Conservation (phyloP, 805 yeast species). For the Naumovozyma castellii region DNA sequence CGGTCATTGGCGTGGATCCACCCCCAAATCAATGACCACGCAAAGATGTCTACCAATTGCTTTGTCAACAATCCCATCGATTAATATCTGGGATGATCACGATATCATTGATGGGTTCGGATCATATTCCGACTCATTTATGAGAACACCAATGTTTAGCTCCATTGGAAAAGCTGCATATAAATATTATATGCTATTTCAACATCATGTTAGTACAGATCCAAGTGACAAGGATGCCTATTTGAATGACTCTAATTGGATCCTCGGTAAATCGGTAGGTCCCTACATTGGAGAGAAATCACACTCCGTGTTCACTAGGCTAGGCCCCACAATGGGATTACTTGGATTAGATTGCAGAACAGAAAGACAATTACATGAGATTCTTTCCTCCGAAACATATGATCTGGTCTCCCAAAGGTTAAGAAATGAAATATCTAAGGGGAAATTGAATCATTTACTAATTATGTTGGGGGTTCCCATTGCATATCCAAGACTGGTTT, state of each 20-base stretch:
- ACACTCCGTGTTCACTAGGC: conserved; percentile 59
- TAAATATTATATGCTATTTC: conserved; percentile 83
- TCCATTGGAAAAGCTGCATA: conserved; percentile 73
- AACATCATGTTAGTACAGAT: conserved; percentile 60
- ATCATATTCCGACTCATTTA: conserved; percentile 67
- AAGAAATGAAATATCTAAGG: conserved; percentile 40
- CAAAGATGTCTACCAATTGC: conserved; percentile 67
- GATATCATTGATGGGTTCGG: conserved; percentile 97
- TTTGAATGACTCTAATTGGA: conserved; percentile 47
- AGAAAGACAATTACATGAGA: conserved; percentile 59
- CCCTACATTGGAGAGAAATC: conserved; percentile 52
- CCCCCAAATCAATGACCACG: conserved; percentile 45
- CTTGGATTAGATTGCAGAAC: conserved; percentile 89
- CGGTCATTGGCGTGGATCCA: conserved; percentile 71
- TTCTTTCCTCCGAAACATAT: conserved; percentile 52
- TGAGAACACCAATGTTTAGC: conserved; percentile 57
- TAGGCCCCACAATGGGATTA: conserved; percentile 66
- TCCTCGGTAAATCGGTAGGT: conserved; percentile 48
- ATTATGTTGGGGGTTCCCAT: conserved; percentile 91
- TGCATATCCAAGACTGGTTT: conserved; percentile 86
- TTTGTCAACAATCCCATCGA: conserved; percentile 70
- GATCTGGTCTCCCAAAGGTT: conserved; percentile 50
- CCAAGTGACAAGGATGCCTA: conserved; percentile 31
- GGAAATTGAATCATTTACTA: conserved; percentile 57
- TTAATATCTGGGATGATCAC: conserved; percentile 89